Conservation (phyloP, 148 eudicot species). For the Rhododendron molle region DNA sequence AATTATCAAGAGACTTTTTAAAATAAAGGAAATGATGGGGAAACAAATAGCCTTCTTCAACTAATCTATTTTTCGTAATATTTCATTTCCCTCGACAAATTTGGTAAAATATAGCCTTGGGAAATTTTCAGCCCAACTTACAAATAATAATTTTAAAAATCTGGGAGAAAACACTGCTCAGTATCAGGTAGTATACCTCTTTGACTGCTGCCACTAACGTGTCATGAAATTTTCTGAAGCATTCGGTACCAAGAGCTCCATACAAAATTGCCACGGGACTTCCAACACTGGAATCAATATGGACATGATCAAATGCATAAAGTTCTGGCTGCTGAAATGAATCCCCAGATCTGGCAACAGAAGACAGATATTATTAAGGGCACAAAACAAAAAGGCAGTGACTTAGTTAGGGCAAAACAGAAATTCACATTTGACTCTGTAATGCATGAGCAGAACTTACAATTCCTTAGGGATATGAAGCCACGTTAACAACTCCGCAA, state of each 20-base stretch:
- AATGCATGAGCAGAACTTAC: slow-evolving; percentile 44
- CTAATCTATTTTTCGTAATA: background rate
- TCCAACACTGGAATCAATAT: slow-evolving; percentile 56
- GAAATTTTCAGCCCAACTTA: background rate
- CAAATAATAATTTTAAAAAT: background rate
- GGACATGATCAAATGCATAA: slow-evolving; percentile 86
- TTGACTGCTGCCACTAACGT: slow-evolving; percentile 71
- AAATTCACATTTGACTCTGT: background rate
- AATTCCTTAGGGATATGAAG: slow-evolving; percentile 36
- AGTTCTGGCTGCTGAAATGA: slow-evolving; percentile 79
- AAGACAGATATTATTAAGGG: background rate
- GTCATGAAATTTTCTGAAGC: slow-evolving; percentile 74
- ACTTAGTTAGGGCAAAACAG: background rate
- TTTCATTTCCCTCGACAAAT: background rate
- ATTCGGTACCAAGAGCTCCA: slow-evolving; percentile 89
- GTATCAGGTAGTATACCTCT: slow-evolving; percentile 41
- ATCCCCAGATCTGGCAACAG: slow-evolving; percentile 44
- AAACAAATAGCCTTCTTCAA: background rate
- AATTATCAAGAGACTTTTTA: background rate
- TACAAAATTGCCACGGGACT: slow-evolving; percentile 79
- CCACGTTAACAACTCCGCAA: slow-evolving; percentile 56
- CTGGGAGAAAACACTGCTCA: background rate
- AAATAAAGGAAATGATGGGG: background rate
- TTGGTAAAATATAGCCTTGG: background rate
- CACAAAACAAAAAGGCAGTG: background rate